phyloP scores from a whole-genome alignment of 1,139 yeast species.

The Groenewaldozyma auringiensis region DNA sequence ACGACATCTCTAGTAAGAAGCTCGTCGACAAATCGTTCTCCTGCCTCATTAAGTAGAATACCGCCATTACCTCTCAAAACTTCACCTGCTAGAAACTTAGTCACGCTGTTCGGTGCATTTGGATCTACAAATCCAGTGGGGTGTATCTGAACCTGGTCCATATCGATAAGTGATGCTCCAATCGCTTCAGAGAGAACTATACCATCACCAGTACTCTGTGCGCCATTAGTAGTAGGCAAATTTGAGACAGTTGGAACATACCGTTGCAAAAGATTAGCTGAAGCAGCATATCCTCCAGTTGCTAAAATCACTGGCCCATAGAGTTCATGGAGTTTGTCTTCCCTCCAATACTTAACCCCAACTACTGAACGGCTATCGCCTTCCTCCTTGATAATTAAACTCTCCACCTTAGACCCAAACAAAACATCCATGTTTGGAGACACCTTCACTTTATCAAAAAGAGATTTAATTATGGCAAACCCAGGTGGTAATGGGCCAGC shows the following conservation, averaged over 20 bases:
- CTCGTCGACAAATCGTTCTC: conserved; percentile 66
- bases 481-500: conserved; percentile 58
- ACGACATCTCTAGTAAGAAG: conserved; percentile 64
- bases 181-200: conserved; percentile 49
- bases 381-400: conserved; percentile 15
- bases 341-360: conserved; percentile 46
- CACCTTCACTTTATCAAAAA: conserved; percentile 40
- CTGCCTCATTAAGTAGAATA: conserved; percentile 49
- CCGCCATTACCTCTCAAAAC: conserved; percentile 77
- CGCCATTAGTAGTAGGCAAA: conserved; percentile 67
- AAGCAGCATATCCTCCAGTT: conserved; percentile 72
- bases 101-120: conserved; percentile 43
- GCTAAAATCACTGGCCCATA: conserved; percentile 61
- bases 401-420: conserved; percentile 2
- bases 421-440: background rate
- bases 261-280: conserved; percentile 43
- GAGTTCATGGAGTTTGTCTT: conserved; percentile 25
- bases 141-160: conserved; percentile 74
- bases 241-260: conserved; percentile 56
- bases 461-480: conserved; percentile 61
- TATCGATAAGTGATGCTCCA: conserved; percentile 58
- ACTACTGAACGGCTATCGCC: conserved; percentile 23
- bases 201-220: conserved; percentile 73
- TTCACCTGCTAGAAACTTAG: conserved; percentile 70
- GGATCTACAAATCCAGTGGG: conserved; percentile 77